Evolutionary conservation across 1,284 basidiomycete species (phyloP).

Genomic region (Pholiota adiposa): DNA sequence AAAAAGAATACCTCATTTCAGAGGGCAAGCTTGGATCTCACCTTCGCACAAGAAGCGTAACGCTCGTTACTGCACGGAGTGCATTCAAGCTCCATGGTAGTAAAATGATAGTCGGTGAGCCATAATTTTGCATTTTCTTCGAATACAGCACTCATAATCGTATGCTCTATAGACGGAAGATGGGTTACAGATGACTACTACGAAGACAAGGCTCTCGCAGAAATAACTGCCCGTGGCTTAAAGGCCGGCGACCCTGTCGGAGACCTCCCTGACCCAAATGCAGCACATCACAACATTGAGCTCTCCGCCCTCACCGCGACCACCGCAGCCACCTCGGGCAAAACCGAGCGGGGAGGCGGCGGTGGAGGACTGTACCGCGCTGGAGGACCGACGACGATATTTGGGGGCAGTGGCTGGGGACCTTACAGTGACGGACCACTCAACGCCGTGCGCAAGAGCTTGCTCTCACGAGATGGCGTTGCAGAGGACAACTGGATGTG

Average conservation of each 20-base stretch:
- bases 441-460: constrained; percentile 77
- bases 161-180: constrained; percentile 69
- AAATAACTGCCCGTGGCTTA: constrained; percentile 72
- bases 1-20: constrained; percentile 92
- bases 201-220: constrained; percentile 78
- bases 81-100: constrained; percentile 95
- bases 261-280: constrained; percentile 76
- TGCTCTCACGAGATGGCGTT: constrained; percentile 73
- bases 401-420: constrained; percentile 79
- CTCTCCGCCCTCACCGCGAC: constrained; percentile 46
- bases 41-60: constrained; percentile 89
- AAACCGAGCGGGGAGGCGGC: constrained; percentile 43
- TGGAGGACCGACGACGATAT: constrained; percentile 87
- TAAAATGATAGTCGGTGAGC: constrained; percentile 83
- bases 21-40: constrained; percentile 88
- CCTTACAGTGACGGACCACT: constrained; percentile 85
- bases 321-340: constrained; percentile 33
- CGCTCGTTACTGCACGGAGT: constrained; percentile 90
- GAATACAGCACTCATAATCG: neutral
- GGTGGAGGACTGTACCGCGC: constrained; percentile 74
- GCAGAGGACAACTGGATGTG: constrained; percentile 91
- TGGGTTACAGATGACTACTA: constrained; percentile 97
- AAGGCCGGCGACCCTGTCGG: constrained; percentile 79
- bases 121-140: neutral
- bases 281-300: constrained; percentile 47